phyloP scores from a whole-genome alignment of 352 stramenopile species.

The Pythium vanterpoolii region DNA sequence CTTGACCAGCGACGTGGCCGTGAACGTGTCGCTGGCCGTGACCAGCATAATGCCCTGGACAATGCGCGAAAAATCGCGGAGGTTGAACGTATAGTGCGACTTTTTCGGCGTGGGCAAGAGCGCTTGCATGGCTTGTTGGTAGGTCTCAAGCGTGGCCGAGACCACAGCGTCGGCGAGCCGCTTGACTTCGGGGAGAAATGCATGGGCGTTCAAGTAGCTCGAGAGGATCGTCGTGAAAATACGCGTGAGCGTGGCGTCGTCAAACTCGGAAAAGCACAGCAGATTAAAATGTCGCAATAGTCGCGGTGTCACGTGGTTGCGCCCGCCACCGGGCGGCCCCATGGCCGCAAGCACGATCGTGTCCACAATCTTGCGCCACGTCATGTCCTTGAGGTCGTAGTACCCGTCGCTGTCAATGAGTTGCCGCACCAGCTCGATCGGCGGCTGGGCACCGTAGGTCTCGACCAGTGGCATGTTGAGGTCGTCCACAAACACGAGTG shows the following conservation, averaged over 20 bases:
- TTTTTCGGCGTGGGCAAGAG: conserved; percentile 93
- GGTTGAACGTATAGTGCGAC: conserved; percentile 96
- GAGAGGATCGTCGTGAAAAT: conserved; percentile 93
- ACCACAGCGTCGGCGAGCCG: conserved; percentile 77
- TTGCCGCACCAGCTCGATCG: conserved; percentile 91
- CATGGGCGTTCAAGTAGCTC: conserved; percentile 73
- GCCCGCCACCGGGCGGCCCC: conserved; percentile 88
- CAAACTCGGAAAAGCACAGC: conserved; percentile 93
- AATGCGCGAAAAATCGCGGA: conserved; percentile 92
- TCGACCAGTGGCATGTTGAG: conserved; percentile 96
- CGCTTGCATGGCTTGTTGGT: conserved; percentile 77
- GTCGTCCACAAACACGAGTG: conserved; percentile 92
- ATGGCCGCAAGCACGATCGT: conserved; percentile 90
- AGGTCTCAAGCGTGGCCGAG: conserved; percentile 89
- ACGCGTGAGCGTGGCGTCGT: conserved; percentile 88
- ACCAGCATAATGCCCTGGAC: conserved; percentile 93
- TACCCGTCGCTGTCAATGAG: conserved; percentile 89
- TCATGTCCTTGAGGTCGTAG: conserved; percentile 94
- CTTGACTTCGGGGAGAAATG: conserved; percentile 73
- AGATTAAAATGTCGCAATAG: conserved; percentile 92
- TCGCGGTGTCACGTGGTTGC: conserved; percentile 89
- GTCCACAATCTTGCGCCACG: conserved; percentile 90
- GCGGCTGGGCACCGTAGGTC: conserved; percentile 91
- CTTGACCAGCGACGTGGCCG: conserved; percentile 79
- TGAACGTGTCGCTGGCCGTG: conserved; percentile 77